Conservation (phyloP, 495 filamentous ascomycete species). For the Tuber calosporum region DNA sequence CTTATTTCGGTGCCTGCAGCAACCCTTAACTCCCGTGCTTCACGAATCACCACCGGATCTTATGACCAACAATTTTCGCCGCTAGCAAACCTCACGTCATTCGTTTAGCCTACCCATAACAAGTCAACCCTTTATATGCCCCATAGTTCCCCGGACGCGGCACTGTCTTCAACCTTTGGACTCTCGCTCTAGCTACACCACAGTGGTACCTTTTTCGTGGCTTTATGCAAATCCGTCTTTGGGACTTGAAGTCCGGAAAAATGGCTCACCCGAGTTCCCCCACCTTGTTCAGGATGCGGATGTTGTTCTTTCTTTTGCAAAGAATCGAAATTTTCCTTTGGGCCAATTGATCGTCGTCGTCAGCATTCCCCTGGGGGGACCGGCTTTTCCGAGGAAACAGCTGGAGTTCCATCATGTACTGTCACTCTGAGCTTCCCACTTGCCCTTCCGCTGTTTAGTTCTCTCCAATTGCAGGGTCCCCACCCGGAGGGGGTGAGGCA, state of each 20-base stretch:
- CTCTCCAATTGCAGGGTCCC: not conserved
- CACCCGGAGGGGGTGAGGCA: not conserved
- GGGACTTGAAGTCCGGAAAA: not conserved
- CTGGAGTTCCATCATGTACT: not conserved
- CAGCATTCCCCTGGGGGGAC: not conserved
- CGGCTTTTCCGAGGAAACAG: not conserved
- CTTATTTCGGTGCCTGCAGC: constrained; percentile 39
- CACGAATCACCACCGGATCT: constrained; percentile 24
- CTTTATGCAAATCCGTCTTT: not conserved
- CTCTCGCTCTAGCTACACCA: not conserved
- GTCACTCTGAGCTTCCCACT: not conserved
- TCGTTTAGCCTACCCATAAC: not conserved
- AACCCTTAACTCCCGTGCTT: constrained; percentile 31
- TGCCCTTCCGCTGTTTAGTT: not conserved
- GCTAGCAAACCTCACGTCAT: not conserved
- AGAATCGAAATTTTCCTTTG: not conserved
- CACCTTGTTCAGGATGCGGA: not conserved
- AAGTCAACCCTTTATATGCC: not conserved
- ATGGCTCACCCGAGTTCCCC: constrained; percentile 13
- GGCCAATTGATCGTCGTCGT: not conserved
- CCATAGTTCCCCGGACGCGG: not conserved
- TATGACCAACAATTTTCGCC: constrained; percentile 3
- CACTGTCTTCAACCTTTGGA: not conserved
- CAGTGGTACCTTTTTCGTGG: not conserved
- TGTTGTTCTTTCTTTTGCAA: not conserved